Conservation (phyloP, 163 green algal species). For the Scenedesmus sp. region DNA sequence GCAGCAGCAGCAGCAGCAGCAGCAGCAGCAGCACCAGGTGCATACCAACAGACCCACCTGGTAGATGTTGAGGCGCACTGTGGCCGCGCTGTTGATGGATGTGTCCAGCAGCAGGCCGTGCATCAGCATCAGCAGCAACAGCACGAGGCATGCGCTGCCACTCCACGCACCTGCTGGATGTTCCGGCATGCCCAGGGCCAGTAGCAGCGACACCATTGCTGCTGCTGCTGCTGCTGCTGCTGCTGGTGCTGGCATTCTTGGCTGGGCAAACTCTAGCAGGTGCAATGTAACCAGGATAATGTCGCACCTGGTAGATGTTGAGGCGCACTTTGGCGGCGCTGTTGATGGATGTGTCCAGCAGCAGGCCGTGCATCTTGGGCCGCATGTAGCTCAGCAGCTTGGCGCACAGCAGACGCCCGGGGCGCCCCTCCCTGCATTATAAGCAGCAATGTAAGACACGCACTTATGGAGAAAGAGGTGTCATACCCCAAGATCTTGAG, state of each 20-base stretch:
- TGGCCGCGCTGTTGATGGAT: slow-evolving; percentile 80
- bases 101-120: slow-evolving; percentile 89
- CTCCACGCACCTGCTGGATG: too few relatives aligned
- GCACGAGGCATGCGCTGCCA: too few relatives aligned
- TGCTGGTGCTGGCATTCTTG: not conserved
- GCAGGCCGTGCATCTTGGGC: slow-evolving; percentile 88
- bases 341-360: slow-evolving; percentile 91
- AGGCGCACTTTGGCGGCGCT: slow-evolving; percentile 74
- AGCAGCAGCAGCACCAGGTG: too few relatives aligned
- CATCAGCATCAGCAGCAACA: slow-evolving; percentile 46
- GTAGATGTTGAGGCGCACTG: slow-evolving; percentile 90
- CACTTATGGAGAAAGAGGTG: not conserved
- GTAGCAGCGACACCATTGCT: not conserved
- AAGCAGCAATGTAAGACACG: not conserved
- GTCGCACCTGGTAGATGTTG: slow-evolving; percentile 86
- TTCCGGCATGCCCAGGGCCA: too few relatives aligned
- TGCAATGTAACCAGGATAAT: not conserved
- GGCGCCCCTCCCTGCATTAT: not conserved
- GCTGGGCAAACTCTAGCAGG: not conserved
- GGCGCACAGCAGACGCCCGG: not conserved
- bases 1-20: too few relatives aligned
- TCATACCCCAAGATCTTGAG: too few relatives aligned
- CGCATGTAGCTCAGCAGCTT: slow-evolving; percentile 79
- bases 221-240: not conserved
- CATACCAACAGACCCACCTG: slow-evolving; percentile 51